Evolutionary conservation across 257 asterid genomes (phyloP).

Genomic region (Nicotiana knightiana): DNA sequence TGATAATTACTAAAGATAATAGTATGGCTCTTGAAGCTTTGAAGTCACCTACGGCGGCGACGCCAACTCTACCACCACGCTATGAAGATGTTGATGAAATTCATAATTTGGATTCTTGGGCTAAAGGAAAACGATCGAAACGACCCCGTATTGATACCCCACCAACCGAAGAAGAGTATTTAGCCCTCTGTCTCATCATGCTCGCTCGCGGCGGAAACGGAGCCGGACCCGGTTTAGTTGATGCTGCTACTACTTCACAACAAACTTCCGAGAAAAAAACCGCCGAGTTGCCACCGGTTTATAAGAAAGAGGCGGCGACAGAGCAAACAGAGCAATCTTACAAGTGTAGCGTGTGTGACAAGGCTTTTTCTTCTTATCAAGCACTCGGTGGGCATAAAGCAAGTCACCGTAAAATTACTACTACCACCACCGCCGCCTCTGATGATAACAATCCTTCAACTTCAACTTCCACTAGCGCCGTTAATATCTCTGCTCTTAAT

Average conservation of each 20-base stretch:
- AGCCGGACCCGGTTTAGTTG: neutral
- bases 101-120: slow-evolving; percentile 19
- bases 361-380: slow-evolving; percentile 56
- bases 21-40: slow-evolving; percentile 61
- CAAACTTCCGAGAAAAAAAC: neutral
- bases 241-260: neutral
- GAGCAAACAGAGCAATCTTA: slow-evolving; percentile 14
- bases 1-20: neutral
- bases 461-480: slow-evolving; percentile 10
- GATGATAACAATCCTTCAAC: slow-evolving; percentile 30
- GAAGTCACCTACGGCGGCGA: slow-evolving; percentile 27
- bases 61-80: slow-evolving; percentile 17
- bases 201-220: slow-evolving; percentile 33
- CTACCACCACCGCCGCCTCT: neutral
- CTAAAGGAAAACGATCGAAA: slow-evolving; percentile 45
- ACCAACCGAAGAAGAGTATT: slow-evolving; percentile 43
- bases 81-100: neutral
- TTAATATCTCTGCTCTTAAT: slow-evolving; percentile 25
- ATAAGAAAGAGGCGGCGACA: neutral
- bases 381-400: slow-evolving; percentile 97
- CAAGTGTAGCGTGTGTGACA: slow-evolving; percentile 62
- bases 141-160: slow-evolving; percentile 22
- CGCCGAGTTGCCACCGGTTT: neutral
- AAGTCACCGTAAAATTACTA: slow-evolving; percentile 57
- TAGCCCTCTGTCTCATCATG: slow-evolving; percentile 69